Evolutionary conservation across 2,329 filamentous ascomycete species (phyloP).

Genomic region (Trichoderma harzianum): DNA sequence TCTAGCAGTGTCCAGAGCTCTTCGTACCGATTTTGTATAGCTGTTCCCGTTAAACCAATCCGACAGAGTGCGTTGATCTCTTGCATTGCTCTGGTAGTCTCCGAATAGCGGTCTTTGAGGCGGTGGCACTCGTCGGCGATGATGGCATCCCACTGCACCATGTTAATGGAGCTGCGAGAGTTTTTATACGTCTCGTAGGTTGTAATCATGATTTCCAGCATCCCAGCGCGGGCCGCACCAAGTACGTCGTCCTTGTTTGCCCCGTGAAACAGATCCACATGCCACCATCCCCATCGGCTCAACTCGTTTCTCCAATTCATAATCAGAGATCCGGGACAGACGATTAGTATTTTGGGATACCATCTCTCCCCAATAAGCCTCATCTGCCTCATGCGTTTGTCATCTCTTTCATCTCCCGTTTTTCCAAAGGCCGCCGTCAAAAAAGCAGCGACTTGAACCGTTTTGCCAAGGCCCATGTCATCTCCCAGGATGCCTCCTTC

Average conservation of each 20-base stretch:
- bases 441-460: slow-evolving; percentile 92
- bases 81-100: slow-evolving; percentile 82
- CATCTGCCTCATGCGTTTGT: slow-evolving; percentile 83
- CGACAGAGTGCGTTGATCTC: slow-evolving; percentile 87
- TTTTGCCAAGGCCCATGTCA: slow-evolving; percentile 97
- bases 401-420: slow-evolving; percentile 81
- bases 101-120: slow-evolving; percentile 76
- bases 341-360: slow-evolving; percentile 76
- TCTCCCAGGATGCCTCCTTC: slow-evolving; percentile 88
- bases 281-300: slow-evolving; percentile 93
- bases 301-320: slow-evolving; percentile 90
- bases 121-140: slow-evolving; percentile 92
- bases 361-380: slow-evolving; percentile 61
- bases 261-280: slow-evolving; percentile 79
- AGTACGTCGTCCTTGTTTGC: slow-evolving; percentile 64
- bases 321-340: slow-evolving; percentile 86
- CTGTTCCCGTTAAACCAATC: slow-evolving; percentile 90
- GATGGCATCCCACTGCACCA: slow-evolving; percentile 87
- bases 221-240: slow-evolving; percentile 68
- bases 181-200: slow-evolving; percentile 91
- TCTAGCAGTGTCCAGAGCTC: slow-evolving; percentile 95
- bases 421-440: slow-evolving; percentile 91
- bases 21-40: slow-evolving; percentile 97
- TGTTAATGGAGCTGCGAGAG: slow-evolving; percentile 69
- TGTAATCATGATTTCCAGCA: slow-evolving; percentile 87